These are phyloP conservation scores for Aspergillus sp. DNA, from an alignment of 2,329 filamentous ascomycete species.

Conservation along the genomic window DNA sequence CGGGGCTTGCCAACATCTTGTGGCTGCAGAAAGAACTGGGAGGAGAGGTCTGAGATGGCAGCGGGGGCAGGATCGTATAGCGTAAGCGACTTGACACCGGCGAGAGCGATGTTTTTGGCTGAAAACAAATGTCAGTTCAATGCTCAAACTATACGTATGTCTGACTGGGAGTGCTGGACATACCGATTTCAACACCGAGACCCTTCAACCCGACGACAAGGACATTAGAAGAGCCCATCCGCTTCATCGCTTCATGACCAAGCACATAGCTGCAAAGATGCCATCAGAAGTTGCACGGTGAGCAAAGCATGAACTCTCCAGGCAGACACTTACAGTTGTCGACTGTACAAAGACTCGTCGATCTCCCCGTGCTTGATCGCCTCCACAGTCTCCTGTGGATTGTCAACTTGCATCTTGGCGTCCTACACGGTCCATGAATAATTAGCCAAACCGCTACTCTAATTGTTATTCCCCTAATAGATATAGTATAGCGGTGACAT, in stretches of 20 bases:
- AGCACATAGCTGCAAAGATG: slow-evolving; percentile 50
- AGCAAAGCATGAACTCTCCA: neutral
- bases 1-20: slow-evolving; percentile 88
- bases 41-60: slow-evolving; percentile 79
- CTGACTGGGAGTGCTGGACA: slow-evolving; percentile 8
- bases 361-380: slow-evolving; percentile 58
- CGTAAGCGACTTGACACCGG: slow-evolving; percentile 94
- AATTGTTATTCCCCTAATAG: neutral
- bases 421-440: slow-evolving; percentile 30
- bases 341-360: slow-evolving; percentile 59
- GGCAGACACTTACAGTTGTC: slow-evolving; percentile 45
- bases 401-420: slow-evolving; percentile 55
- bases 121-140: neutral
- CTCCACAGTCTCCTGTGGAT: slow-evolving; percentile 49
- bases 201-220: slow-evolving; percentile 88
- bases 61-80: slow-evolving; percentile 83
- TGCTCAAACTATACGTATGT: neutral
- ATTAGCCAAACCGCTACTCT: too few relatives aligned
- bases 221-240: slow-evolving; percentile 93
- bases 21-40: slow-evolving; percentile 89
- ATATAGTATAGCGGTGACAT: slow-evolving; percentile 13
- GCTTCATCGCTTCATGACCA: slow-evolving; percentile 87
- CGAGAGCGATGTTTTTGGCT: slow-evolving; percentile 96
- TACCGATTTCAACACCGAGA: slow-evolving; percentile 81
- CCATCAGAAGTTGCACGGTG: neutral